Base-by-base conservation (phyloP, 345 rosid species). In the Iberis pinnata region DNA sequence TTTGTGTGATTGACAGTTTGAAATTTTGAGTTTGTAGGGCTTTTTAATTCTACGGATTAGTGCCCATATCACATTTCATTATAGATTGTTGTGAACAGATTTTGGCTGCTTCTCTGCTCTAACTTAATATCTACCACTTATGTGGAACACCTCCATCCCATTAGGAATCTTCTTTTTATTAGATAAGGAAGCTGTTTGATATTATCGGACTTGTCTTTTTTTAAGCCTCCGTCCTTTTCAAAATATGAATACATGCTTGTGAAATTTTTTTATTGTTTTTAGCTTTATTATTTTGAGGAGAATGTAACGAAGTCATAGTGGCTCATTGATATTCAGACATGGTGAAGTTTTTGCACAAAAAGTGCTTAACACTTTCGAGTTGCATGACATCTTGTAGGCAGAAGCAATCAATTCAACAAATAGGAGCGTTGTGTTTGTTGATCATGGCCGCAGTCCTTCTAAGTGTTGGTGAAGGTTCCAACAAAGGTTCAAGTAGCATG, bases 391-490 rank as follows among this genome's bases (percentile, higher is more conserved):
- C 58, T 29, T 73, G 40, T 67, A 92, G 99, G 82, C 97, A 88
- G 74, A 88, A 75, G 74, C 97, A 88, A 71, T 81, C 99, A 40
- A 60, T 72, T 51, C 97, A 83, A 68, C 99, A 92, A 69, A 71
- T 88, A 33, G 94, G 90, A 46, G 99, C 99, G 12, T 71, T 93
- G 49, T 73, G 86, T 66, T 49, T 93, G 68, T 60, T 93, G 65
- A 86, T 93, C 60, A 76, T 80, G 70, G 97, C 95, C 38, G 97
- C 99, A 50, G 78, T 83, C 56, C 87, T 93, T 61, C 74, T 93
- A 58, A 93, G 99, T 66, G 67, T 83, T 48, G 99, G 99, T 56
- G 99, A 93, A 76, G 94, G 97, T 44, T 88, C 95, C 63, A 82
- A 75, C 67, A 86, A 80, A 67, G 76, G 63, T 57, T 76, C 94